These are phyloP conservation scores for Coniophora puteana DNA, from an alignment of 1,284 basidiomycete genomes.

Conservation along the genomic window DNA sequence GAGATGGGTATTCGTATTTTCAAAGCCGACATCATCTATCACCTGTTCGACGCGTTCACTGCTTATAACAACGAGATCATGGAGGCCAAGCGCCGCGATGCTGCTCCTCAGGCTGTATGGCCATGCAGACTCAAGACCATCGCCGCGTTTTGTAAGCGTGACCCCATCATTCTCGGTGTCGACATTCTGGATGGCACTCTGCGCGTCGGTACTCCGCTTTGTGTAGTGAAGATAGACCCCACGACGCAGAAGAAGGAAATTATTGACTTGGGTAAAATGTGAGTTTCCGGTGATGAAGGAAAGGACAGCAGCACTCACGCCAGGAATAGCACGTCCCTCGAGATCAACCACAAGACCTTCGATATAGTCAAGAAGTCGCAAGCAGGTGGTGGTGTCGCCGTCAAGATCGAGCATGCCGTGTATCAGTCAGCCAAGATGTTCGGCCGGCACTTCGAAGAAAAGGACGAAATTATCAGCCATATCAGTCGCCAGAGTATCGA, in stretches of 20 bases:
- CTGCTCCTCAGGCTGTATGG: slow-evolving; percentile 95
- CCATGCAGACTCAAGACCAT: slow-evolving; percentile 93
- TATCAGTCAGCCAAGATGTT: slow-evolving; percentile 96
- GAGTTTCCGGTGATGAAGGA: slow-evolving; percentile 28
- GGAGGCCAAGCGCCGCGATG: slow-evolving; percentile 91
- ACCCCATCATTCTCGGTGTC: slow-evolving; percentile 96
- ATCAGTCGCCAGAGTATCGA: slow-evolving; percentile 94
- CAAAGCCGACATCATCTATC: slow-evolving; percentile 98
- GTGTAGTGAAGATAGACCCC: slow-evolving; percentile 89
- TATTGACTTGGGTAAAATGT: slow-evolving; percentile 93
- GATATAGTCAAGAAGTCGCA: slow-evolving; percentile 92
- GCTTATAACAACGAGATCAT: slow-evolving; percentile 93
- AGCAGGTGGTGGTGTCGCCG: slow-evolving; percentile 93
- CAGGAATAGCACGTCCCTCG: slow-evolving; percentile 77
- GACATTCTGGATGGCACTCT: slow-evolving; percentile 94
- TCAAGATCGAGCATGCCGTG: slow-evolving; percentile 97
- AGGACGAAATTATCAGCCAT: slow-evolving; percentile 90
- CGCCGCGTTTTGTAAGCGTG: slow-evolving; percentile 92
- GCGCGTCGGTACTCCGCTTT: slow-evolving; percentile 93
- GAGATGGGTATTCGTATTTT: slow-evolving; percentile 94
- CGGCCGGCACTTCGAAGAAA: slow-evolving; percentile 93
- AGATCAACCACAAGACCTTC: slow-evolving; percentile 87
- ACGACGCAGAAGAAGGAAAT: slow-evolving; percentile 88
- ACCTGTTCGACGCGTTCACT: slow-evolving; percentile 96
- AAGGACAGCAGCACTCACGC: slow-evolving; percentile 8